Base-by-base conservation (phyloP, 2,329 filamentous ascomycete genomes). In the Aureobasidium sp. region DNA sequence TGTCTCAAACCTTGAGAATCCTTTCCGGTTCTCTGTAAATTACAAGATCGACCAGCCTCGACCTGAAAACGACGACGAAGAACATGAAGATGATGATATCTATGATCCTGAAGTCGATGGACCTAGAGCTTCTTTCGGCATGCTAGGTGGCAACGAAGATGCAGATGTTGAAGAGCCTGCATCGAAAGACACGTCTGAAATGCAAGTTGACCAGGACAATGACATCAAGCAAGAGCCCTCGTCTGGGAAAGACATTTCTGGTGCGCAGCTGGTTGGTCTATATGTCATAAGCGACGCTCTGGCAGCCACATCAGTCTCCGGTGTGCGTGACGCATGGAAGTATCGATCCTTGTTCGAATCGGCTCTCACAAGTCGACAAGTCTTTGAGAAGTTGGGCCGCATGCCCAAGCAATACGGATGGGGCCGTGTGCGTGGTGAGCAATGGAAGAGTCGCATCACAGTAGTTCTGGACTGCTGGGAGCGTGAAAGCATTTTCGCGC, bases 231-330 rank as follows among this genome's bases (percentile, higher is more conserved):
- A 68, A 72, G 80, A 74, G 17, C 81, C 77, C 0, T 92, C 89
- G 59, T 24, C 31, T 1, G 35, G 31, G n/a, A 60, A 50, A 42
- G 60, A 56, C 22, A 31, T 47, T 5, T 27, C 48, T 17, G 80
- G 83, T 1, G 85, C 90, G 0, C 90, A 87, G 67, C 79, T 96
- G 1, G 86, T 96, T 22, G 92, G 85, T 1, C 79, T 97, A 3
- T 96, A 95, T 70, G 79, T 94, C 57, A 82, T 90, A 56, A 85
- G 82, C 33, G 92, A 97, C 71, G 88, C 96, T 49, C 80, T 96
- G 14, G 89, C 89, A 0, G 89, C 89, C 0, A 90, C 88, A 0
- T 81, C 83, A 5, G 90, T 86, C 11, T 89, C 88, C 65, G 88
- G 87, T 2, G 86, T 93, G 27, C 85, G 89, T 2, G 89, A 92